Conservation (phyloP, 306 rosid genomes). For the Cyamopsis tetragonoloba region DNA sequence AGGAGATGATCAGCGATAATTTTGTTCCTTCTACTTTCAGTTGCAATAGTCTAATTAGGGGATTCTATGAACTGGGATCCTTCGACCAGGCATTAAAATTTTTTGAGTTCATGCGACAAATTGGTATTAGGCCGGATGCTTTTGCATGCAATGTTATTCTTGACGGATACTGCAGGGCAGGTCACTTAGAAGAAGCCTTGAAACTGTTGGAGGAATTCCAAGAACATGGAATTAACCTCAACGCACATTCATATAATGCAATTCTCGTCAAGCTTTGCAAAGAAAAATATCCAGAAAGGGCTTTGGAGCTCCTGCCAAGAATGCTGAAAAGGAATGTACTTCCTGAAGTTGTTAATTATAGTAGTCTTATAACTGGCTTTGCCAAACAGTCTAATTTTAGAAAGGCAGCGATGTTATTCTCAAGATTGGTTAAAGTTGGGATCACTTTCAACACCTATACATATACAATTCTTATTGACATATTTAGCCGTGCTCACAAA, state of each 20-base stretch:
- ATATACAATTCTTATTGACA: conserved; percentile 46
- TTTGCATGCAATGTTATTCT: conserved; percentile 52
- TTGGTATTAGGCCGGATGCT: conserved; percentile 40
- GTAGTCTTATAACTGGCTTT: conserved; percentile 53
- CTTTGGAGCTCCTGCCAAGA: conserved; percentile 53
- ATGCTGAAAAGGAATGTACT: conserved; percentile 59
- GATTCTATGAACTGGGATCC: conserved; percentile 41
- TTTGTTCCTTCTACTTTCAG: conserved; percentile 37
- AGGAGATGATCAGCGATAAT: conserved; percentile 46
- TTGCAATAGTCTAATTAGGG: conserved; percentile 34
- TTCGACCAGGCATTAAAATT: conserved; percentile 35
- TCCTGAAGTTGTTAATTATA: conserved; percentile 50
- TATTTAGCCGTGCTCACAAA: conserved; percentile 26
- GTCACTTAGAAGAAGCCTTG: conserved; percentile 44
- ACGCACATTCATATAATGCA: conserved; percentile 49
- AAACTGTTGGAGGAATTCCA: conserved; percentile 40
- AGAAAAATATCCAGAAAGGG: conserved; percentile 39
- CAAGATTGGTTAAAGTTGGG: conserved; percentile 47
- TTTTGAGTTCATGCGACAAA: conserved; percentile 38
- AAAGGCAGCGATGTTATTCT: conserved; percentile 42
- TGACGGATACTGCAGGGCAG: conserved; percentile 42
- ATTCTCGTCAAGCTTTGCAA: conserved; percentile 46
- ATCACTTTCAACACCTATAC: conserved; percentile 34
- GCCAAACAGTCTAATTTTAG: conserved; percentile 38
- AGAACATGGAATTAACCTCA: conserved; percentile 41